Evolutionary conservation across 2,329 filamentous ascomycete genomes (phyloP).

Genomic region (Colletotrichum destructivum): DNA sequence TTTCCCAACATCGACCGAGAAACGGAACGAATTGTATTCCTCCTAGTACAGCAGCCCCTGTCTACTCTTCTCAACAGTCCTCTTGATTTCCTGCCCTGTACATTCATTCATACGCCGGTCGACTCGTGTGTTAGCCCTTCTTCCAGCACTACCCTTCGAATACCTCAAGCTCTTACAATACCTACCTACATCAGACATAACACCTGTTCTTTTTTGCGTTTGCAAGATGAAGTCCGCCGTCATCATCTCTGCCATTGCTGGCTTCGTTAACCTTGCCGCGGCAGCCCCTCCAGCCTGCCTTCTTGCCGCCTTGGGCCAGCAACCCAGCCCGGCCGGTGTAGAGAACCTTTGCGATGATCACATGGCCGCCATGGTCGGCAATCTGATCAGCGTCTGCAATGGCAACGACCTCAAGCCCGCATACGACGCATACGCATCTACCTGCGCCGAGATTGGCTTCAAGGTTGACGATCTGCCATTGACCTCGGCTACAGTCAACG

Average conservation of each 20-base stretch:
- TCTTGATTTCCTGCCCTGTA: neutral
- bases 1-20: neutral
- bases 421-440: conserved; percentile 34
- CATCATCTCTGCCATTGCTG: conserved; percentile 31
- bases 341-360: conserved; percentile 35
- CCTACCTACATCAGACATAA: conserved; percentile 1
- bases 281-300: conserved; percentile 43
- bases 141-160: neutral
- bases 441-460: conserved; percentile 32
- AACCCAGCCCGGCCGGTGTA: conserved; percentile 32
- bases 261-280: conserved; percentile 32
- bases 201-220: neutral
- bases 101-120: neutral
- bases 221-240: conserved; percentile 12
- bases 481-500: neutral
- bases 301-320: conserved; percentile 38
- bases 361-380: conserved; percentile 41
- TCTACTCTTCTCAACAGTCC: neutral
- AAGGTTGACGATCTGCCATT: conserved; percentile 23
- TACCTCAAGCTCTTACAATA: neutral
- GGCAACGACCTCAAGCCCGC: conserved; percentile 24
- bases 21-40: neutral
- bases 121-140: neutral
- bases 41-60: neutral
- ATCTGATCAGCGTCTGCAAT: conserved; percentile 36